Conservation (phyloP, 73 alveolate genomes). For the Blepharisma stoltei region DNA sequence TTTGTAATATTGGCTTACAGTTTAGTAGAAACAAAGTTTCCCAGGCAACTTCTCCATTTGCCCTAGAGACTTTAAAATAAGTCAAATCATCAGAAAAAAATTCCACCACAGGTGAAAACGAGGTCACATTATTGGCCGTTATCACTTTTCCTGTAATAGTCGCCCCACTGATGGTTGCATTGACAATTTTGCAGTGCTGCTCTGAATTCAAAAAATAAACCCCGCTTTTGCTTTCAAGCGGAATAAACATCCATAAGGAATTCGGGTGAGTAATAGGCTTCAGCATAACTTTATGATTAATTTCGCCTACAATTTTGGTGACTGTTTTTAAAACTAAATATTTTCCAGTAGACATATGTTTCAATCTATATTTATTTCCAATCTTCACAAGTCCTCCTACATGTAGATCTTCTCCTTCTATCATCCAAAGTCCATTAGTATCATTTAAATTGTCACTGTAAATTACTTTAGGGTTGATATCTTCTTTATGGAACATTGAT, state of each 20-base stretch:
- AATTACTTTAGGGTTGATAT: not conserved
- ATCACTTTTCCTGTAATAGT: no score
- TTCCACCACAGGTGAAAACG: slow-evolving; percentile 16
- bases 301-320: not conserved
- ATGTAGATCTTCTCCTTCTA: not conserved
- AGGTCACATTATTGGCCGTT: not conserved
- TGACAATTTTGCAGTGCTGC: no score
- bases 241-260: no score
- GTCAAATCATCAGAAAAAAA: not conserved
- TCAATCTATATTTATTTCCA: not conserved
- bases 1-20: slow-evolving; percentile 26
- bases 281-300: no score
- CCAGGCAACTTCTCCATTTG: not conserved
- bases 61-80: not conserved
- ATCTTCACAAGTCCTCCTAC: slow-evolving; percentile 2
- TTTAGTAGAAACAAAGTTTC: slow-evolving; percentile 18
- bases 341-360: slow-evolving; percentile 7
- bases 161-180: no score
- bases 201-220: no score
- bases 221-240: no score
- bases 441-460: slow-evolving; percentile 3
- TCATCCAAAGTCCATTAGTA: slow-evolving; percentile 24
- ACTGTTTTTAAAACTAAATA: not conserved
- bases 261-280: no score
- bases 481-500: not conserved